Conservation (phyloP, 2,329 filamentous ascomycete species). For the Dactylellina cionopaga region DNA sequence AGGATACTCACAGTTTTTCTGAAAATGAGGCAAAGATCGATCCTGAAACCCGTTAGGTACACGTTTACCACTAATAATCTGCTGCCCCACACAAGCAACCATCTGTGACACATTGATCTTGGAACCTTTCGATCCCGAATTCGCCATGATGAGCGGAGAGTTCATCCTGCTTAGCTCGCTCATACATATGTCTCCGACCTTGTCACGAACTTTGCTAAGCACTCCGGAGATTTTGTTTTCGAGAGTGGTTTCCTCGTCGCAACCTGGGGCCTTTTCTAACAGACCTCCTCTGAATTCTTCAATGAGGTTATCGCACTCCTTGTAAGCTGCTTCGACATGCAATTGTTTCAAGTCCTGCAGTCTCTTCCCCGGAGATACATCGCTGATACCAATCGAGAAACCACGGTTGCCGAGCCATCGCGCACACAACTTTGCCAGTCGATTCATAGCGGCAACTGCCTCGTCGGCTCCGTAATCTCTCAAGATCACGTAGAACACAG, state of each 20-base stretch:
- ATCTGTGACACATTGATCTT: slow-evolving; percentile 99
- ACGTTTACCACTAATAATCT: slow-evolving; percentile 93
- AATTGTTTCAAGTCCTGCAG: slow-evolving; percentile 78
- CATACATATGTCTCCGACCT: slow-evolving; percentile 91
- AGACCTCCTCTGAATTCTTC: slow-evolving; percentile 80
- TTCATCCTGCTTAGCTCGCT: slow-evolving; percentile 89
- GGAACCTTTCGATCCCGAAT: slow-evolving; percentile 94
- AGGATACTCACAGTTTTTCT: slow-evolving; percentile 71
- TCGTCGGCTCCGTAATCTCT: slow-evolving; percentile 92
- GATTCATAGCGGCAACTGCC: slow-evolving; percentile 91
- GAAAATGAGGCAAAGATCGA: slow-evolving; percentile 91
- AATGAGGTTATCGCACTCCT: slow-evolving; percentile 83
- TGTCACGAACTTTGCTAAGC: slow-evolving; percentile 88
- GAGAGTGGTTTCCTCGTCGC: slow-evolving; percentile 88
- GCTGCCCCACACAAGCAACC: slow-evolving; percentile 95
- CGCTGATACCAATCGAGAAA: slow-evolving; percentile 94
- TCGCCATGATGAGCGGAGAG: slow-evolving; percentile 94
- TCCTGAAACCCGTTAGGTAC: slow-evolving; percentile 97
- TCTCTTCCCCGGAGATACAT: slow-evolving; percentile 83
- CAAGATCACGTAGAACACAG: slow-evolving; percentile 94
- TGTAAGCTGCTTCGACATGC: slow-evolving; percentile 81
- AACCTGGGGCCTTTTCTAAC: slow-evolving; percentile 85
- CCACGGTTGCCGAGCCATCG: slow-evolving; percentile 88
- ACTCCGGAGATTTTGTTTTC: slow-evolving; percentile 92
- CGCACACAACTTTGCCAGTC: slow-evolving; percentile 88